Conservation (phyloP, 2,329 filamentous ascomycete genomes). For the Penicillium sp. region DNA sequence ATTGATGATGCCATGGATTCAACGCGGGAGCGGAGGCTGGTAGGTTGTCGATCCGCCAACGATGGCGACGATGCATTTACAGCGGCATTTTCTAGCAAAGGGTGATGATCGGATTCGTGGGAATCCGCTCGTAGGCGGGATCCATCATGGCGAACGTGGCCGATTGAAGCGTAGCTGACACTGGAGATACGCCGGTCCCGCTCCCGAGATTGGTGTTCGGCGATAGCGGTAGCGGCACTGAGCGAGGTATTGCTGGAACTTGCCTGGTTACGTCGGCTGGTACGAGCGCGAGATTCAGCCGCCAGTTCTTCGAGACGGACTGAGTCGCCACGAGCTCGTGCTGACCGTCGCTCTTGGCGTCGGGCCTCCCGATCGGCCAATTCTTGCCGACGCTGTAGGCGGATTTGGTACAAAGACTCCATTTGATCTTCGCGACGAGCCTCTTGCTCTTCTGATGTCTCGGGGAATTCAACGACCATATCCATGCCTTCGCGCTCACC, state of each 20-base stretch:
- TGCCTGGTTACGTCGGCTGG: conserved; percentile 27
- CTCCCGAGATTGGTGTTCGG: conserved; percentile 45
- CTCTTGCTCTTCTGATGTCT: conserved; percentile 77
- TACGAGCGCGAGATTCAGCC: conserved; percentile 53
- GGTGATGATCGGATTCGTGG: conserved; percentile 48
- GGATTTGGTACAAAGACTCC: conserved; percentile 88
- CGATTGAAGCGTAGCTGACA: conserved; percentile 49
- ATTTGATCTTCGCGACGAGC: conserved; percentile 81
- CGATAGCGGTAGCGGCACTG: conserved; percentile 39
- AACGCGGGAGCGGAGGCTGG: conserved; percentile 29
- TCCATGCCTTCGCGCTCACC: conserved; percentile 92
- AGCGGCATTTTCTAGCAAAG: conserved; percentile 42
- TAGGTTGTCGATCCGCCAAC: conserved; percentile 15
- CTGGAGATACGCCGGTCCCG: conserved; percentile 48
- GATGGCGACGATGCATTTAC: conserved; percentile 29
- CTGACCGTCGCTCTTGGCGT: conserved; percentile 68
- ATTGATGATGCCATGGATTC: conserved; percentile 39
- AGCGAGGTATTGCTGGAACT: conserved; percentile 38
- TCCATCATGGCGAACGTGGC: conserved; percentile 51
- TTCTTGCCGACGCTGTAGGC: conserved; percentile 72
- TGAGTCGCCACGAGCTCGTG: conserved; percentile 69
- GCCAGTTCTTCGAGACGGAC: conserved; percentile 66
- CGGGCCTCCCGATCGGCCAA: conserved; percentile 74
- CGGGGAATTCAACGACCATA: conserved; percentile 80
- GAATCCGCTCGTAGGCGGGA: conserved; percentile 49